These are phyloP conservation scores for Quillaja saponaria DNA, from an alignment of 306 rosid genomes.

Conservation along the genomic window DNA sequence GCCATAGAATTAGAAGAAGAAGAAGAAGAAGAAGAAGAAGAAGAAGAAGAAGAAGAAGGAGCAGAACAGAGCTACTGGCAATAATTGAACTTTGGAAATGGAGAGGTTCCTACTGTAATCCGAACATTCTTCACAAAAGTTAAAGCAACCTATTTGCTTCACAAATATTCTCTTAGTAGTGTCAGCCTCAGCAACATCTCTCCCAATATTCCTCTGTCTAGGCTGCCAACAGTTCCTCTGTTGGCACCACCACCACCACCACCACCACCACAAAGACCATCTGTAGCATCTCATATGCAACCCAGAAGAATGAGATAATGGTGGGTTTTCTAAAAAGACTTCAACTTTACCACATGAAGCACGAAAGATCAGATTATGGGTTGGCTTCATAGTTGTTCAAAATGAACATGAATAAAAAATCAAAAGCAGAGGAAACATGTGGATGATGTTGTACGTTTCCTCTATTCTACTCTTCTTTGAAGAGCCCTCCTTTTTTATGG, in stretches of 20 bases:
- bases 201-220: conserved; percentile 33
- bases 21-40: conserved; percentile 24
- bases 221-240: conserved; percentile 2
- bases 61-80: conserved; percentile 29
- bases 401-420: conserved; percentile 14
- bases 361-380: conserved; percentile 16
- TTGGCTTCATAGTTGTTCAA: conserved; percentile 26
- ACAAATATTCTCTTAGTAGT: conserved; percentile 13
- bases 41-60: conserved; percentile 29
- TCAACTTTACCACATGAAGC: background rate
- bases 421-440: conserved; percentile 11
- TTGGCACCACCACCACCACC: conserved; percentile 29
- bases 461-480: conserved; percentile 22
- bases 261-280: conserved; percentile 26
- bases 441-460: conserved; percentile 8
- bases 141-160: conserved; percentile 29
- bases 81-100: conserved; percentile 35
- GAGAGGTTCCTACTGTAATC: conserved; percentile 21
- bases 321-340: background rate
- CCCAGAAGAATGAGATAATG: conserved; percentile 12
- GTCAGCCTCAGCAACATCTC: conserved; percentile 21
- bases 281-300: conserved; percentile 17
- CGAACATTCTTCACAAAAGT: conserved; percentile 30
- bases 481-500: conserved; percentile 20
- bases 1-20: conserved; percentile 30